Conservation (phyloP, 345 rosid species). For the Nasturtium officinale region DNA sequence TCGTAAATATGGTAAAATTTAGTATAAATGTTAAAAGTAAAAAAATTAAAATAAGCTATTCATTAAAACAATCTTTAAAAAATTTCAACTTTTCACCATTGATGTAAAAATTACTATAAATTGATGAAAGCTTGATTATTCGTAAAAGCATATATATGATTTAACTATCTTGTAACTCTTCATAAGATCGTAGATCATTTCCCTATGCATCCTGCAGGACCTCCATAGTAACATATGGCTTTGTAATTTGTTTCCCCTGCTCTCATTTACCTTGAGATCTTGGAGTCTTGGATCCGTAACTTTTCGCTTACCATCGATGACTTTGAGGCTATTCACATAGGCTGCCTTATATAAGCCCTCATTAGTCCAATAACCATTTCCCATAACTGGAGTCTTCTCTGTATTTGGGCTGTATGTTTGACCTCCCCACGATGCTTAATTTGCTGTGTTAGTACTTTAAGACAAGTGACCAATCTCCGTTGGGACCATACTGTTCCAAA, state of each 20-base stretch:
- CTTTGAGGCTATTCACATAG: slow-evolving; percentile 5
- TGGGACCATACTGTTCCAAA: slow-evolving; percentile 14
- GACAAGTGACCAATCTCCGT: slow-evolving; percentile 35
- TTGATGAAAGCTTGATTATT: not conserved
- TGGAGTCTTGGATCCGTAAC: not conserved
- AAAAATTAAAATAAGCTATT: too few relatives aligned
- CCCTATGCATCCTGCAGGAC: slow-evolving; percentile 28
- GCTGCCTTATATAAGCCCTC: slow-evolving; percentile 6
- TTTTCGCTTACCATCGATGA: not conserved
- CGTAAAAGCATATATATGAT: not conserved
- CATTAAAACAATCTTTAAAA: too few relatives aligned
- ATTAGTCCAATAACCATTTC: slow-evolving; percentile 30
- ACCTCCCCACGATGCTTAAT: slow-evolving; percentile 27
- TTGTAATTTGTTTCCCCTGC: slow-evolving; percentile 10
- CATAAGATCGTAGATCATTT: not conserved
- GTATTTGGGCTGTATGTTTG: not conserved
- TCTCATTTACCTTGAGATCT: not conserved
- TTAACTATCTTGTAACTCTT: not conserved
- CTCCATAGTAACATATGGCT: slow-evolving; percentile 17
- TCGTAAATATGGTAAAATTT: too few relatives aligned
- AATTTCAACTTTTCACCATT: too few relatives aligned
- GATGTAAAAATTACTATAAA: too few relatives aligned
- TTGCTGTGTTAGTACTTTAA: not conserved
- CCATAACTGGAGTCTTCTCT: slow-evolving; percentile 22
- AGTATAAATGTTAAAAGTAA: too few relatives aligned